A percentile compares a stretch with the other conserved stretches of the same genome.
Evolutionary conservation across 1,284 basidiomycete genomes (phyloP).

Genomic region (Ganoderma lingzhi): DNA sequence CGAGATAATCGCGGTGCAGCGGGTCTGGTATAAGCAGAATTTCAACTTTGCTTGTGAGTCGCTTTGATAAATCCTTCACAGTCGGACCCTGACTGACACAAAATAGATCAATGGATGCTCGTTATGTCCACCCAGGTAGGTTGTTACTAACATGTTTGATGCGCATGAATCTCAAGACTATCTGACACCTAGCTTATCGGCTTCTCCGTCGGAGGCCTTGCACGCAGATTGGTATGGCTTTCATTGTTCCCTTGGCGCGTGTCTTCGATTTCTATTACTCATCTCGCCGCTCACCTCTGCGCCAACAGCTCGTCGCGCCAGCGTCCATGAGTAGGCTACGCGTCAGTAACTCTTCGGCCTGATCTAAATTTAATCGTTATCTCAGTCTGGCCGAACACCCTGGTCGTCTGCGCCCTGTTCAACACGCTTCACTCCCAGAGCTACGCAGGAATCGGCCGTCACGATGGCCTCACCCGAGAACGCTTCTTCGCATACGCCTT

Average conservation of each 20-base stretch:
- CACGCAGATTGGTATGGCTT: conserved; percentile 47
- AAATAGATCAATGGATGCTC: conserved; percentile 76
- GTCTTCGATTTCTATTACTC: conserved; percentile 7
- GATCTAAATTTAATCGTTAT: background rate
- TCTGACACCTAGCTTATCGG: conserved; percentile 71
- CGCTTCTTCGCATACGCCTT: conserved; percentile 81
- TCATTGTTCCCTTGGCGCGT: conserved; percentile 7
- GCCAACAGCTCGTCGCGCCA: conserved; percentile 73
- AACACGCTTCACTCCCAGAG: conserved; percentile 74
- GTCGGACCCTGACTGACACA: background rate
- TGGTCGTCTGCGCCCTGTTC: conserved; percentile 87
- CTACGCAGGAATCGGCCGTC: conserved; percentile 68
- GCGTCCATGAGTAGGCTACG: conserved; percentile 79
- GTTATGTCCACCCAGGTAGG: conserved; percentile 73
- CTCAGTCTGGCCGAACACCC: conserved; percentile 82
- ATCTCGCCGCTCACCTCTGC: conserved; percentile 16
- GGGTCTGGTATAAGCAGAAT: conserved; percentile 70
- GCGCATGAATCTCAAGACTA: background rate
- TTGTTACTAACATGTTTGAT: background rate
- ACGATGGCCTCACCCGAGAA: conserved; percentile 76
- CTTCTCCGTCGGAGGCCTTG: conserved; percentile 87
- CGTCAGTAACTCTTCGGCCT: background rate
- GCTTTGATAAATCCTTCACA: background rate
- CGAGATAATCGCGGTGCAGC: conserved; percentile 80
- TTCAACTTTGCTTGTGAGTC: conserved; percentile 69